phyloP scores from a whole-genome alignment of 805 yeast species.

The Candida suzukii region DNA sequence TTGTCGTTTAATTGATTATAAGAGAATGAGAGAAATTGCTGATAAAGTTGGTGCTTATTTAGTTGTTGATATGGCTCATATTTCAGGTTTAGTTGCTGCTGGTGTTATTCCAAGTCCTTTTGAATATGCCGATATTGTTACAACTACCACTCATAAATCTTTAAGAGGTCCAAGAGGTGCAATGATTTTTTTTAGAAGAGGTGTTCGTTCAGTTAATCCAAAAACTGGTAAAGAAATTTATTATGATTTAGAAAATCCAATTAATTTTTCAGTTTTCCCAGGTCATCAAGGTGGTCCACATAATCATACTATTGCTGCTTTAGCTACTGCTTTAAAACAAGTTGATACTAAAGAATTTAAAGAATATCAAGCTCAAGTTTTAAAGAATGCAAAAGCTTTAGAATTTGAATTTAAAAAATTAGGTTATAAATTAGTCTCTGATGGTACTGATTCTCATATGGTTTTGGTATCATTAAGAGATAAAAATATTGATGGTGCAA shows the following conservation, averaged over 20 bases:
- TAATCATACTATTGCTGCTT: constrained; percentile 96
- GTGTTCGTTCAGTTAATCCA: constrained; percentile 76
- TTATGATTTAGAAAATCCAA: constrained; percentile 89
- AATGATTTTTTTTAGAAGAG: constrained; percentile 97
- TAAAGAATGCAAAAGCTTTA: constrained; percentile 80
- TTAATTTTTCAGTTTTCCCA: constrained; percentile 98
- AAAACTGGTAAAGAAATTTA: constrained; percentile 88
- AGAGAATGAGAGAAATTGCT: constrained; percentile 93
- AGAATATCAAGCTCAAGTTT: constrained; percentile 82
- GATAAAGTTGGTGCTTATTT: constrained; percentile 96
- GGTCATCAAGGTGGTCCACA: constrained; percentile 99
- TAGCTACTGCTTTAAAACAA: constrained; percentile 95
- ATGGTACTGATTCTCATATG: constrained; percentile 97
- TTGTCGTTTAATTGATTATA: constrained; percentile 93
- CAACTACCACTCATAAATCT: constrained; percentile 98
- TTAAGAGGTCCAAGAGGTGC: constrained; percentile 99
- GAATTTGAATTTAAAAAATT: constrained; percentile 64
- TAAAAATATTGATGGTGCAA: constrained; percentile 92
- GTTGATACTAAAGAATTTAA: constrained; percentile 86
- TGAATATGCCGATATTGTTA: constrained; percentile 94
- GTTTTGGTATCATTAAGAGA: constrained; percentile 84
- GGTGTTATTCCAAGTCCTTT: constrained; percentile 95
- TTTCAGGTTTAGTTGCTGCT: constrained; percentile 92
- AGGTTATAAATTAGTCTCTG: constrained; percentile 80
- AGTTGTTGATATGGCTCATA: constrained; percentile 97